Percentiles rank a stretch among this genome's conserved stretches.
Evolutionary conservation across 1,284 basidiomycete species (phyloP).

Genomic region (Cryptococcus floricola): DNA sequence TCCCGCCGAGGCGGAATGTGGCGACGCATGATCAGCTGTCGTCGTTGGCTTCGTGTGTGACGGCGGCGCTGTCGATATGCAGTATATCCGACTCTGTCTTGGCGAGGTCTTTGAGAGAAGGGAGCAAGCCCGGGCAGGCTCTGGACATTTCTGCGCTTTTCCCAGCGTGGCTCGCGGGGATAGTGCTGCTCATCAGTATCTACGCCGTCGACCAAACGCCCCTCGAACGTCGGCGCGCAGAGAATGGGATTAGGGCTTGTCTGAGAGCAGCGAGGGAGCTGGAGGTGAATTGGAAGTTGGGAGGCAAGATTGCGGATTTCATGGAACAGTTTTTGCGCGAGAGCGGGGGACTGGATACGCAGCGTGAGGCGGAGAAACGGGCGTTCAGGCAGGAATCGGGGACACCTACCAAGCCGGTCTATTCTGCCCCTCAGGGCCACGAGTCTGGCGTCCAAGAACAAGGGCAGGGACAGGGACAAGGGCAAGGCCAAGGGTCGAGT

Average conservation of each 20-base stretch:
- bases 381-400: too few species aligned
- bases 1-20: constrained; percentile 54
- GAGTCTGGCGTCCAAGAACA: too few species aligned
- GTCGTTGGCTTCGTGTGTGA: constrained; percentile 76
- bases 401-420: too few species aligned
- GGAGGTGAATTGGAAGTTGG: constrained; percentile 54
- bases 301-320: constrained; percentile 43
- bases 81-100: constrained; percentile 60
- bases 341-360: constrained; percentile 1
- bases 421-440: too few species aligned
- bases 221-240: constrained; percentile 59
- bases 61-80: constrained; percentile 72
- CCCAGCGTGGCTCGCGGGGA: constrained; percentile 60
- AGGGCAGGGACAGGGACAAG: too few species aligned
- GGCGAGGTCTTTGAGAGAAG: neutral
- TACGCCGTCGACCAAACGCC: constrained; percentile 66
- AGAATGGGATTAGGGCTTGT: constrained; percentile 67
- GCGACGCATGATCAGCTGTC: constrained; percentile 51
- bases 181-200: constrained; percentile 67
- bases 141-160: constrained; percentile 35
- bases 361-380: too few species aligned
- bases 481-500: neutral
- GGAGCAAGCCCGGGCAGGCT: constrained; percentile 50
- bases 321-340: constrained; percentile 25
- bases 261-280: constrained; percentile 58